Evolutionary conservation across 306 rosid species (phyloP).

Genomic region (Hippophae tibetana): DNA sequence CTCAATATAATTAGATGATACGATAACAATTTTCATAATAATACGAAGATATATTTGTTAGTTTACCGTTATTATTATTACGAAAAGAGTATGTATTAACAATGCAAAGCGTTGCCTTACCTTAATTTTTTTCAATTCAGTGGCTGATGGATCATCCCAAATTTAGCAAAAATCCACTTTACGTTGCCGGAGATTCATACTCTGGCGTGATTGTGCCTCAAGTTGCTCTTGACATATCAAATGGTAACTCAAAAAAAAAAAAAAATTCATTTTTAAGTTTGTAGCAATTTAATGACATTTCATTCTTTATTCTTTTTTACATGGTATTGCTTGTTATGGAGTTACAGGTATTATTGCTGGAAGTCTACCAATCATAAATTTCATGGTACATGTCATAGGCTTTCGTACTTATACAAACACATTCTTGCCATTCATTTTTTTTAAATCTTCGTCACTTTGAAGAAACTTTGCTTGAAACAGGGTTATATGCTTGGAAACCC

Average conservation of each 20-base stretch:
- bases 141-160: conserved; percentile 10
- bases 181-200: conserved; percentile 28
- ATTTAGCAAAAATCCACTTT: conserved; percentile 19
- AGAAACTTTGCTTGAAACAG: background rate
- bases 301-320: no score
- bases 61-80: no score
- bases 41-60: no score
- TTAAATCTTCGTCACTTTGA: no score
- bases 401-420: no score
- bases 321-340: no score
- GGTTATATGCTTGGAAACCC: conserved; percentile 19
- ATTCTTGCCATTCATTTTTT: no score
- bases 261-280: background rate
- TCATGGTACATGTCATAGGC: background rate
- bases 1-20: no score
- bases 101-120: background rate
- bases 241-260: conserved; percentile 8
- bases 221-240: conserved; percentile 11
- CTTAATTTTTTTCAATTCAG: background rate
- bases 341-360: conserved; percentile 7
- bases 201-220: conserved; percentile 22
- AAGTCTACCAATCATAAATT: background rate
- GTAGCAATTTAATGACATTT: background rate
- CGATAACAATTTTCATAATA: no score
- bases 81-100: no score